Percentiles rank a stretch among this genome's conserved stretches.
phyloP scores from a whole-genome alignment of 805 yeast genomes.

The Danielia reshetovae region DNA sequence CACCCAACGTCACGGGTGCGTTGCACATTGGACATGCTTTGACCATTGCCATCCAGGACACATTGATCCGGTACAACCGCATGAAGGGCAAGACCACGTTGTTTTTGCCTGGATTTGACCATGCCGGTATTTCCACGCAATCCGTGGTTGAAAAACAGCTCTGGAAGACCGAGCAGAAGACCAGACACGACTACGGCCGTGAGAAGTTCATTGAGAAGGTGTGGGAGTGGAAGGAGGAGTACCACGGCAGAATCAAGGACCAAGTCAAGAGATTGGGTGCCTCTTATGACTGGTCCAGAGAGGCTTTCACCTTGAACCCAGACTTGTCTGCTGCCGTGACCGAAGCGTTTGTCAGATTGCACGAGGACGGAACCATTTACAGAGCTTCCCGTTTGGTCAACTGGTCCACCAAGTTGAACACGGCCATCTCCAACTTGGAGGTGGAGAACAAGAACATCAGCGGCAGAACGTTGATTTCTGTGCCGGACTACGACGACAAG shows the following conservation, averaged over 20 bases:
- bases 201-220: slow-evolving; percentile 83
- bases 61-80: slow-evolving; percentile 89
- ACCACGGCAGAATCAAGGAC: slow-evolving; percentile 77
- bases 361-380: slow-evolving; percentile 93
- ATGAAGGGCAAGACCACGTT: slow-evolving; percentile 95
- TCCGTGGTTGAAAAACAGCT: slow-evolving; percentile 95
- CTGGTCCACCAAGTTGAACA: slow-evolving; percentile 93
- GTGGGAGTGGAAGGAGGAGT: slow-evolving; percentile 98
- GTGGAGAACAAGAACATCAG: slow-evolving; percentile 88
- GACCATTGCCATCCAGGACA: slow-evolving; percentile 91
- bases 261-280: slow-evolving; percentile 91
- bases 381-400: slow-evolving; percentile 90
- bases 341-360: slow-evolving; percentile 87
- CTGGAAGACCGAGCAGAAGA: slow-evolving; percentile 81
- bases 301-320: slow-evolving; percentile 89
- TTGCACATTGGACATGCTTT: slow-evolving; percentile 97
- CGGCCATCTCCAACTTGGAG: slow-evolving; percentile 94
- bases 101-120: slow-evolving; percentile 95
- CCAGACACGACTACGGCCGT: slow-evolving; percentile 95
- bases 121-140: slow-evolving; percentile 98
- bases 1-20: slow-evolving; percentile 99
- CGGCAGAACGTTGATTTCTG: slow-evolving; percentile 74
- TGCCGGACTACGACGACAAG: slow-evolving; percentile 87
- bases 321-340: slow-evolving; percentile 72
- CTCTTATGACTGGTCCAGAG: slow-evolving; percentile 94